phyloP scores from a whole-genome alignment of 1,139 yeast genomes.

The Geotrichum histeridarum region DNA sequence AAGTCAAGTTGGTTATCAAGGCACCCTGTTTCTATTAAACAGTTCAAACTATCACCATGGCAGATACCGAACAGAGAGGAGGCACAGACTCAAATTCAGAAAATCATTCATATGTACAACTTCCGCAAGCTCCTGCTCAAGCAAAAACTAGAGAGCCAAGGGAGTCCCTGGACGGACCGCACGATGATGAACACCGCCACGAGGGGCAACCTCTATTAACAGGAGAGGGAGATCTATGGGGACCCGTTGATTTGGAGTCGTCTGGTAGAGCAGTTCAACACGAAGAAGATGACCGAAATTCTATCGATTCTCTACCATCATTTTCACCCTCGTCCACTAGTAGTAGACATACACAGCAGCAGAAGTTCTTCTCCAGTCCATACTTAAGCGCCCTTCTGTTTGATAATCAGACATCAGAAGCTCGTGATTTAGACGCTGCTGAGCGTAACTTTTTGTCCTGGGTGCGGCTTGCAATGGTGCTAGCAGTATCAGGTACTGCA shows the following conservation, averaged over 20 bases:
- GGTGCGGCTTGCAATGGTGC: slow-evolving; percentile 27
- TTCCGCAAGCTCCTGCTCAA: no score
- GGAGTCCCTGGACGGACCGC: background rate
- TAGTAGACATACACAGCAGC: background rate
- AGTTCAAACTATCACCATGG: background rate
- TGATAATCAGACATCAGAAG: slow-evolving; percentile 35
- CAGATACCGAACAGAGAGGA: background rate
- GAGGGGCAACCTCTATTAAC: background rate
- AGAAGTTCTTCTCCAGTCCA: slow-evolving; percentile 25
- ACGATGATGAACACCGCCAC: background rate
- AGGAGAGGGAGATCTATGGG: background rate
- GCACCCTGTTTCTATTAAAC: no score
- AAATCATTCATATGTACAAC: background rate
- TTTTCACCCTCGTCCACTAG: background rate
- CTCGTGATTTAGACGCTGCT: slow-evolving; percentile 36
- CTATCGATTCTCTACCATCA: background rate
- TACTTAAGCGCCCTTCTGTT: slow-evolving; percentile 24
- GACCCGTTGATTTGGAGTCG: background rate
- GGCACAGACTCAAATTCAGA: background rate
- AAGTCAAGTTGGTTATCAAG: no score
- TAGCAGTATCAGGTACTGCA: slow-evolving; percentile 33
- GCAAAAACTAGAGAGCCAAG: no score
- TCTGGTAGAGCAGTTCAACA: background rate
- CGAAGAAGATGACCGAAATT: background rate
- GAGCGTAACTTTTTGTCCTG: slow-evolving; percentile 37